Evolutionary conservation across 805 yeast genomes (phyloP).

Genomic region (Komagataella pastoris): DNA sequence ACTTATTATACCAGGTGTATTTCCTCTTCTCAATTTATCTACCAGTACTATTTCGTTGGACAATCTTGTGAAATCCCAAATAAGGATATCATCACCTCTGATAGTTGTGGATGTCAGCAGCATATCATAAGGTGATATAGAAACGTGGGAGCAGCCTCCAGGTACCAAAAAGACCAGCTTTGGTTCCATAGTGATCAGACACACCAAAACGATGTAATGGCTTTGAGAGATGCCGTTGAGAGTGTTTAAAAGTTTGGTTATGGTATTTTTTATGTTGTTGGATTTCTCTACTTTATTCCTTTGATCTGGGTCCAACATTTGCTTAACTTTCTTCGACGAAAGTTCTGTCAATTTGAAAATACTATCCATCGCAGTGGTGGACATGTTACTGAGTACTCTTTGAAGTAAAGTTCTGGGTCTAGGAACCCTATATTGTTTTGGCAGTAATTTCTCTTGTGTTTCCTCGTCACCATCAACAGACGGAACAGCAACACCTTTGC

Average conservation of each 20-base stretch:
- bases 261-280: slow-evolving; percentile 6
- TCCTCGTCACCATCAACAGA: not conserved
- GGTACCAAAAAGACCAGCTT: slow-evolving; percentile 39
- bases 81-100: slow-evolving; percentile 49
- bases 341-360: slow-evolving; percentile 33
- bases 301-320: slow-evolving; percentile 16
- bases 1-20: slow-evolving; percentile 39
- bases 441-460: slow-evolving; percentile 24
- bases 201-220: slow-evolving; percentile 29
- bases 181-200: slow-evolving; percentile 25
- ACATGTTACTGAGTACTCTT: slow-evolving; percentile 32
- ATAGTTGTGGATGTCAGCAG: slow-evolving; percentile 37
- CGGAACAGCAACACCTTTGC: slow-evolving; percentile 4
- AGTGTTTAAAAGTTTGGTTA: slow-evolving; percentile 14
- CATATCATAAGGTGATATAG: slow-evolving; percentile 49
- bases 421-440: slow-evolving; percentile 19
- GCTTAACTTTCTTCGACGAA: slow-evolving; percentile 28
- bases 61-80: slow-evolving; percentile 48
- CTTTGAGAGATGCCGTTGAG: slow-evolving; percentile 11
- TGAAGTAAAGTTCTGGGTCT: slow-evolving; percentile 31
- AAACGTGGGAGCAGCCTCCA: slow-evolving; percentile 45
- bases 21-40: slow-evolving; percentile 51
- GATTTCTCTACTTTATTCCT: not conserved
- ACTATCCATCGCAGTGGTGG: slow-evolving; percentile 40
- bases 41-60: slow-evolving; percentile 36